A percentile compares a stretch with the other conserved stretches of the same genome.
These are phyloP conservation scores for Solanum habrochaites DNA, from an alignment of 257 asterid species.

Conservation along the genomic window DNA sequence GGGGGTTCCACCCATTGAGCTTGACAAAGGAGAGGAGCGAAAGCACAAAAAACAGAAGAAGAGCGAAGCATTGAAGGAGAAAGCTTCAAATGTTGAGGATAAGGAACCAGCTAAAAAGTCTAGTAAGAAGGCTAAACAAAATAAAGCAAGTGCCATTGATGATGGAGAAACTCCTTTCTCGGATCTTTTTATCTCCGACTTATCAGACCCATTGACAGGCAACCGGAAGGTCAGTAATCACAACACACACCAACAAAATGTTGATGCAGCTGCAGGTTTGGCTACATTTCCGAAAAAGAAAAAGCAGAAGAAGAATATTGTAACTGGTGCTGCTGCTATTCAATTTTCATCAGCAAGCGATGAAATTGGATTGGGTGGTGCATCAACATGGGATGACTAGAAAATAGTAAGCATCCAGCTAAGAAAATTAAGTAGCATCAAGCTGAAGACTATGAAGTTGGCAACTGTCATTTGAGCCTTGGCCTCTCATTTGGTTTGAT, in stretches of 20 bases:
- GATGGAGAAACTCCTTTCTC: slow-evolving; percentile 49
- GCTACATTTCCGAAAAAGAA: slow-evolving; percentile 25
- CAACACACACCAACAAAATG: slow-evolving; percentile 5
- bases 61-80: slow-evolving; percentile 1
- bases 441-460: not conserved
- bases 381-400: slow-evolving; percentile 62
- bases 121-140: slow-evolving; percentile 19
- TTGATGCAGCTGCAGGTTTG: slow-evolving; percentile 22
- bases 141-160: slow-evolving; percentile 27
- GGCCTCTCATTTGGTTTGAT: not conserved
- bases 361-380: slow-evolving; percentile 76
- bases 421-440: not conserved
- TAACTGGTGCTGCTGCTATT: slow-evolving; percentile 18
- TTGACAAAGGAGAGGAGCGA: slow-evolving; percentile 11
- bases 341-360: slow-evolving; percentile 31
- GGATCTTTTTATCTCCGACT: slow-evolving; percentile 28
- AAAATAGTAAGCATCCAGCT: not conserved
- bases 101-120: slow-evolving; percentile 19
- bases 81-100: slow-evolving; percentile 2
- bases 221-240: slow-evolving; percentile 6
- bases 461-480: not conserved
- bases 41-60: slow-evolving; percentile 34
- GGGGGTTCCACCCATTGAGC: not conserved
- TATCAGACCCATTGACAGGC: not conserved
- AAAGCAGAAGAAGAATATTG: slow-evolving; percentile 23